Conservation (phyloP, 2,329 filamentous ascomycete genomes). For the Blastomyces gilchristii region DNA sequence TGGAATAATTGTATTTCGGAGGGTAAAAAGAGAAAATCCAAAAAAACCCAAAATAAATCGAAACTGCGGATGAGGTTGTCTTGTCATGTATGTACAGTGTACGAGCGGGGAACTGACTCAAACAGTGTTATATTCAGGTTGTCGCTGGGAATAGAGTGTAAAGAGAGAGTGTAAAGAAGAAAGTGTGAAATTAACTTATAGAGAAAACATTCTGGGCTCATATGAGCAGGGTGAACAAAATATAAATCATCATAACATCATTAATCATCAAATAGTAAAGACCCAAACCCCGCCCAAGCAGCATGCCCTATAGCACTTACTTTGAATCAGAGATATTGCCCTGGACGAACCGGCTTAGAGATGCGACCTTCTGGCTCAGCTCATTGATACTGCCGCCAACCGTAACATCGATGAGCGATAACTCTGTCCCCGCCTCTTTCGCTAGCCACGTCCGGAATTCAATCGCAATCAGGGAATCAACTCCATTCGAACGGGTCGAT, state of each 20-base stretch:
- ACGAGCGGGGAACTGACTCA: neutral
- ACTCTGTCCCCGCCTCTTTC: conserved; percentile 22
- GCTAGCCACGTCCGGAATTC: conserved; percentile 25
- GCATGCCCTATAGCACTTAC: neutral
- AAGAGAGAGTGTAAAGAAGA: neutral
- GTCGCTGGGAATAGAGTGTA: neutral
- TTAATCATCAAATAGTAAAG: neutral
- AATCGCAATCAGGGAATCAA: conserved; percentile 25
- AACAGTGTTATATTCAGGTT: neutral
- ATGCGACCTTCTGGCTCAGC: conserved; percentile 16
- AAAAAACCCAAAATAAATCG: neutral
- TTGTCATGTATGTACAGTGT: no score
- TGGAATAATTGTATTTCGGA: no score
- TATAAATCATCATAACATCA: neutral
- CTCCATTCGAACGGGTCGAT: conserved; percentile 19
- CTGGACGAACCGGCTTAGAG: conserved; percentile 16
- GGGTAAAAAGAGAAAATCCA: neutral
- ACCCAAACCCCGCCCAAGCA: neutral
- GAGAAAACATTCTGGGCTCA: neutral
- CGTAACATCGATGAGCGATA: conserved; percentile 14
- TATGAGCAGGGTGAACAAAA: neutral
- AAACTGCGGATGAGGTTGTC: neutral
- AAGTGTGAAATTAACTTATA: neutral
- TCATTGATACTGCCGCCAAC: conserved; percentile 14
- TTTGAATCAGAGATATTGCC: neutral